A percentile compares a stretch with the other conserved stretches of the same genome.
Conservation (phyloP, 257 asterid genomes). For the Echites panduratus region DNA sequence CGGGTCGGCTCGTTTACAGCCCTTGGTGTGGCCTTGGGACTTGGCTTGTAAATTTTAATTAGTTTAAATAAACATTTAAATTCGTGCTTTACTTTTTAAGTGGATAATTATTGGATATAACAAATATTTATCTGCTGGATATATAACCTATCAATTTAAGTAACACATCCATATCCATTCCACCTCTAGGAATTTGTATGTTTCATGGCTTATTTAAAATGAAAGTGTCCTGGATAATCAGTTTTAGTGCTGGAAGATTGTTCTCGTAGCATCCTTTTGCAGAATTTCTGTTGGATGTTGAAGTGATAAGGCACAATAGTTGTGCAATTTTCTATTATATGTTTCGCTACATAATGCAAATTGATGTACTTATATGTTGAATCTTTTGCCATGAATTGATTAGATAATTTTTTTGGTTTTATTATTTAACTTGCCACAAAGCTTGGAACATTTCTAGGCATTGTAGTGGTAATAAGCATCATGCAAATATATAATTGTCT, state of each 20-base stretch:
- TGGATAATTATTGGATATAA: too few relatives aligned
- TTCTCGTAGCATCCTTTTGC: background rate
- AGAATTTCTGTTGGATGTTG: background rate
- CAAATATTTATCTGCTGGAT: too few relatives aligned
- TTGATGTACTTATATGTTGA: background rate
- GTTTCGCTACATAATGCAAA: background rate
- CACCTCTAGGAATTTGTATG: too few relatives aligned
- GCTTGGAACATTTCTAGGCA: background rate
- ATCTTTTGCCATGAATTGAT: background rate
- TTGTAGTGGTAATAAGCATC: background rate
- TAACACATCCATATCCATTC: too few relatives aligned
- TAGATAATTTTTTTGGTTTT: background rate
- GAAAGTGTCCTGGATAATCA: background rate
- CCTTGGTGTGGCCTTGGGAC: too few relatives aligned
- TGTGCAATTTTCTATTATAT: background rate
- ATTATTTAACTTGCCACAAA: background rate
- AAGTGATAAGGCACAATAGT: background rate
- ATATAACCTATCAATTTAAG: too few relatives aligned
- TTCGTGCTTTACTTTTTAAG: too few relatives aligned
- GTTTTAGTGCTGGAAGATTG: background rate
- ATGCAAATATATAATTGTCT: background rate
- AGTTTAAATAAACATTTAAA: too few relatives aligned
- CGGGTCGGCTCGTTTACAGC: too few relatives aligned
- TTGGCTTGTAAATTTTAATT: too few relatives aligned
- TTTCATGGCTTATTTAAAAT: background rate